These are phyloP conservation scores for Ceratobasidium sp. DNA, from an alignment of 1,284 basidiomycete species.

Conservation along the genomic window DNA sequence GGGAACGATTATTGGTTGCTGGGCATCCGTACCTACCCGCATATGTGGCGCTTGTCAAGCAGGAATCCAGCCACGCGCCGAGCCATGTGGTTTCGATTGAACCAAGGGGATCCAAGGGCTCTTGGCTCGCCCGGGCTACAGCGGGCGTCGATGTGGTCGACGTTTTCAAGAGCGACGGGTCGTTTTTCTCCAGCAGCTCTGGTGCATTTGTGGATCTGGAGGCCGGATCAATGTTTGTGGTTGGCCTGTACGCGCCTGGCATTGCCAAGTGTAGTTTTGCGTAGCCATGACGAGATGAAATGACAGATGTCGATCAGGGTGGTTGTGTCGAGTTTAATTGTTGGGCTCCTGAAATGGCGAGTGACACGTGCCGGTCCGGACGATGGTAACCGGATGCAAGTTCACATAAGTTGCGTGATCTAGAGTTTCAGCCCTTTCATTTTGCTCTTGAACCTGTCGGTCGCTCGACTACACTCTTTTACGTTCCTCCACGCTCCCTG, in stretches of 20 bases:
- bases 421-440: background rate
- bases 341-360: background rate
- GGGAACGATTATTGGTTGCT: constrained; percentile 58
- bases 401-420: background rate
- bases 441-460: background rate
- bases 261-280: constrained; percentile 29
- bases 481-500: background rate
- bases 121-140: constrained; percentile 50
- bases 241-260: constrained; percentile 44
- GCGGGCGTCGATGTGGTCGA: constrained; percentile 40
- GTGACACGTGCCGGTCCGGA: no score
- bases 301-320: background rate
- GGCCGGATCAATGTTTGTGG: constrained; percentile 22
- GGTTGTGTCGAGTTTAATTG: background rate
- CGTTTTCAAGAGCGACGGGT: constrained; percentile 26
- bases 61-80: constrained; percentile 53
- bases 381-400: constrained; percentile 22
- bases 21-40: constrained; percentile 69
- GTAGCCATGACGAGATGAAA: no score
- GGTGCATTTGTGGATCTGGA: constrained; percentile 34
- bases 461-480: background rate
- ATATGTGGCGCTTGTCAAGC: constrained; percentile 55
- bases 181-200: constrained; percentile 29
- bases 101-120: no score
- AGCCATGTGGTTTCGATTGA: background rate